These are phyloP conservation scores for Scheffersomyces lignosus DNA, from an alignment of 805 yeast genomes.

Conservation along the genomic window DNA sequence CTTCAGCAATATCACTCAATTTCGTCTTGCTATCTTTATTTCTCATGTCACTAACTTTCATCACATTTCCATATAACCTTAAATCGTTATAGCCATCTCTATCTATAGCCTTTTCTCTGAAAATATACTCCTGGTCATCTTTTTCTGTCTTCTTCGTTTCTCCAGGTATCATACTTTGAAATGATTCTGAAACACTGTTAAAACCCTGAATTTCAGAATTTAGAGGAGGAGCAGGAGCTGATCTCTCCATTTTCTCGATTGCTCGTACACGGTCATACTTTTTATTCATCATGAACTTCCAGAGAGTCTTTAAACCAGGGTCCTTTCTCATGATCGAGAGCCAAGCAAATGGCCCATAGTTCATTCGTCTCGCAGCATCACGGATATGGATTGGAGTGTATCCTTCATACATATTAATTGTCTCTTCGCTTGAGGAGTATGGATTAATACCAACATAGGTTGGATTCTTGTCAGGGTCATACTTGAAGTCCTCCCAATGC, in stretches of 20 bases:
- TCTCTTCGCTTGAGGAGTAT: slow-evolving; percentile 24
- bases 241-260: background rate
- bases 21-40: background rate
- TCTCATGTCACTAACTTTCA: background rate
- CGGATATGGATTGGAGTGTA: slow-evolving; percentile 43
- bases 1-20: background rate
- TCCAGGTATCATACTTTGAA: background rate
- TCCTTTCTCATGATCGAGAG: slow-evolving; percentile 50
- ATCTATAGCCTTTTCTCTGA: slow-evolving; percentile 23
- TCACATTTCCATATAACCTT: slow-evolving; percentile 13
- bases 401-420: slow-evolving; percentile 42
- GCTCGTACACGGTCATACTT: background rate
- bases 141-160: slow-evolving; percentile 1
- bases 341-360: slow-evolving; percentile 57
- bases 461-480: slow-evolving; percentile 6
- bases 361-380: slow-evolving; percentile 37
- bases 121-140: slow-evolving; percentile 15
- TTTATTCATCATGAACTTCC: slow-evolving; percentile 7
- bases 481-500: background rate
- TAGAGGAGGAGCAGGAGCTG: background rate
- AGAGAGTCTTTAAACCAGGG: slow-evolving; percentile 14
- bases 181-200: background rate
- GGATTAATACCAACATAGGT: slow-evolving; percentile 24
- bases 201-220: too few relatives aligned
- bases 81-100: slow-evolving; percentile 25